These are phyloP conservation scores for Hypericum androsaemum DNA, from an alignment of 345 rosid species.

Conservation along the genomic window DNA sequence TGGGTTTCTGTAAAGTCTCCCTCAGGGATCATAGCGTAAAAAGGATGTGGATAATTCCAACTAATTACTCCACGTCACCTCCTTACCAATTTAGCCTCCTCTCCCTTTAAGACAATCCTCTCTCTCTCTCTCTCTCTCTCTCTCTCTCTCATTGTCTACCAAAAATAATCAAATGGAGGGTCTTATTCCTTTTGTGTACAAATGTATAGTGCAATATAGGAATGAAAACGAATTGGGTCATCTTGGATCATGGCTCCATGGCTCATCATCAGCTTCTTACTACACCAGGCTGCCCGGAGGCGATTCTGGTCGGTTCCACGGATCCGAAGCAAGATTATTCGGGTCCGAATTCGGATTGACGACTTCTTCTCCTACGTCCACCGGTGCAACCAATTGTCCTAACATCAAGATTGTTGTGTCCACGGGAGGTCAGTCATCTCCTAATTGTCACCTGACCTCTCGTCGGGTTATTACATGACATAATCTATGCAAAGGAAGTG, in stretches of 20 bases:
- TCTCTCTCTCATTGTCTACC: neutral
- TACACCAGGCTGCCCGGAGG: constrained; percentile 74
- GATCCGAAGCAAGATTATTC: constrained; percentile 37
- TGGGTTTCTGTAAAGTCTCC: constrained; percentile 22
- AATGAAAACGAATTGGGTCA: constrained; percentile 34
- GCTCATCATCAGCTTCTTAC: constrained; percentile 51
- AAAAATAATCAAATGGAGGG: constrained; percentile 52
- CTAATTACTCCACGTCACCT: constrained; percentile 47
- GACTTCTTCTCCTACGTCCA: constrained; percentile 16
- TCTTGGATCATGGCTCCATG: constrained; percentile 31
- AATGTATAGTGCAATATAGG: constrained; percentile 53
- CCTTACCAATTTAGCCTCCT: neutral
- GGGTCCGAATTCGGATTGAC: constrained; percentile 34
- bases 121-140: neutral
- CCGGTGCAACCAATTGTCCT: constrained; percentile 15
- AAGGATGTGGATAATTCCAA: constrained; percentile 21
- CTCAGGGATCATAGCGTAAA: constrained; percentile 26
- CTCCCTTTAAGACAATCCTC: constrained; percentile 23
- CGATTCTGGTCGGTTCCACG: constrained; percentile 63
- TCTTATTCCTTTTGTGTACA: constrained; percentile 60
- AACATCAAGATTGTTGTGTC: constrained; percentile 33
- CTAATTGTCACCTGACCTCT: constrained; percentile 35
- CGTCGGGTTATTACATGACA: constrained; percentile 40
- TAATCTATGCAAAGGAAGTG: neutral
- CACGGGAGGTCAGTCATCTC: constrained; percentile 43